Base-by-base conservation (phyloP, 768 basidiomycete genomes). In the Pholiota molesta region DNA sequence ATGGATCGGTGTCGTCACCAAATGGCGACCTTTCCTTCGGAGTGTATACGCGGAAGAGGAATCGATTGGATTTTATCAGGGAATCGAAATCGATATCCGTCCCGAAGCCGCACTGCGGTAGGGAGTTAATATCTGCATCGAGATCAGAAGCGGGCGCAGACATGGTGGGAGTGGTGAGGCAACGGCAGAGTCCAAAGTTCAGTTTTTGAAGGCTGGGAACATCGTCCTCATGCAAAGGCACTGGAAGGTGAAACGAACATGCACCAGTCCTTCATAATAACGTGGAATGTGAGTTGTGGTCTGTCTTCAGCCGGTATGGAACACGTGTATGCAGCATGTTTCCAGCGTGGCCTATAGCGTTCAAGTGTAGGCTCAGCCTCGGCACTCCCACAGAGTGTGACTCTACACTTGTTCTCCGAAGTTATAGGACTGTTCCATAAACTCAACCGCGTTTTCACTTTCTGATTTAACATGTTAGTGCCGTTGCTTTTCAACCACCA, bases 11-110 rank as follows among this genome's bases (percentile, higher is more conserved):
- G 40, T 79, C 75, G 69, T 86, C 84, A 68, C 78, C 75, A 66
- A 81, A 81, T 19, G 82, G 82, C 1, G 84, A 83, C 45, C 75
- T 79, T 59, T 82, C 79, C 69, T 86, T 90, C 29, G 91, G 91
- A 37, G 90, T 91, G 71, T 92, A 87, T 14, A 93, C 85, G 45
- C 91, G 89, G 78, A 90, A 93, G 67, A 93, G 81, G 74, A 91
- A 92, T 35, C 83, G 86, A 71, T 92, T 92, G 57, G 81, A 78
- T 57, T 81, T 76, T 65, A 88, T 74, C 47, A 93, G 83, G 37
- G 74, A 77, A 56, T 84, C 81, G 70, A 92, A 92, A 45, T 85
- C 78, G 70, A 82, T 74, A 65, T 88, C 84, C 45, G 83, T 70
- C 45, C 86, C 83, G 70, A 91, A 92, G 56, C 91, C 90, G 68